Base-by-base conservation (phyloP, 2,329 filamentous ascomycete species). In the Botrytis paeoniae region DNA sequence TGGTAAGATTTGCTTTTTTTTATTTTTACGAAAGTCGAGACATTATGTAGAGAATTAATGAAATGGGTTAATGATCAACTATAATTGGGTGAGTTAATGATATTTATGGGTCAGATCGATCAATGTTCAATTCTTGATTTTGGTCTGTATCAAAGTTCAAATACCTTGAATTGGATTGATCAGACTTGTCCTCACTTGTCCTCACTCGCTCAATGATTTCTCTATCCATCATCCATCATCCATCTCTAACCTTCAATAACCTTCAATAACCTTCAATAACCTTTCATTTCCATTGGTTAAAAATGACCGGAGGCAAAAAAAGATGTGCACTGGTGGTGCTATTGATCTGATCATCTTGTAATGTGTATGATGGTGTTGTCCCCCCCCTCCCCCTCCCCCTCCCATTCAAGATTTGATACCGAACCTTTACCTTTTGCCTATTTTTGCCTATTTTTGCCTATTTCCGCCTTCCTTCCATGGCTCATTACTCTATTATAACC, bases 181-280 rank as follows among this genome's bases (percentile, higher is more conserved):
- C 41, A 43, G 41, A 43, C 41, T 43, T 43, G 41, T 43, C 41
- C 41, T 39, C 39, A 20, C 41, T 25, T 10, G 43, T 32, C 59
- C 32, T n/a, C 35, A 14, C 59, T 41, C 60, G 14, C 22, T 25
- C 59, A 7, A 45, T 45, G 18, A 48, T 25, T 48, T 25, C 25
- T 39, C 35, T 10, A 12, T 14, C 35, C 22, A 39, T 41, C 37
- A 43, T 1, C 61, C 61, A 32, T 63, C 32, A n/a, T n/a, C n/a
- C n/a, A n/a, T n/a, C n/a, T n/a, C n/a, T 63, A 63, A 32, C 61
- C 61, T 43, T 63, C 61, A 43, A 32, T 63, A 43, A 12, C 61
- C 61, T 43, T 43, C n/a, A n/a, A n/a, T 63, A 63, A 32, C 61
- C 61, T 43, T 63, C 61, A 43, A 32, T 63, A 43, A 12, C 61